Percentiles rank a stretch among this genome's conserved stretches.
Evolutionary conservation across 2,329 filamentous ascomycete species (phyloP).

Genomic region (Cadophora gregata): DNA sequence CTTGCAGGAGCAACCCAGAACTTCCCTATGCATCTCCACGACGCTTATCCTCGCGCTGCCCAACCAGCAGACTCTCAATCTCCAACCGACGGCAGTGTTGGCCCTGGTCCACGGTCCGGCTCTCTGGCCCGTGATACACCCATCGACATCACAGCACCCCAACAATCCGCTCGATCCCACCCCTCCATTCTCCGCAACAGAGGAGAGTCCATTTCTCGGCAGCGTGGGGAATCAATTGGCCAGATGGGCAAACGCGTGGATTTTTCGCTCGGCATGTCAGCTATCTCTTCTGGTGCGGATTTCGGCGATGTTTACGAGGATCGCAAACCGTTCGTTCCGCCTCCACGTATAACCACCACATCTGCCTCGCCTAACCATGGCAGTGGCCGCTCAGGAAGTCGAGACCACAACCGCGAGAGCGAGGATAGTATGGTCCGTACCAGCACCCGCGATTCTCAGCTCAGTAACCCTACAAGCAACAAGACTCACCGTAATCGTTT

Average conservation of each 20-base stretch:
- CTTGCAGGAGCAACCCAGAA: constrained; percentile 41
- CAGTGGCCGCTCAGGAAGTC: constrained; percentile 13
- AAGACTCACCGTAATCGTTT: constrained; percentile 64
- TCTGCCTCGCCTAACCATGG: constrained; percentile 33
- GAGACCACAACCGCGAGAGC: constrained; percentile 22
- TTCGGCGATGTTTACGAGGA: constrained; percentile 71
- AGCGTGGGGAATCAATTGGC: constrained; percentile 62
- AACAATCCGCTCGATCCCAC: constrained; percentile 43
- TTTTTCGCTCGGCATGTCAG: constrained; percentile 72
- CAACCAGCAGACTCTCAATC: background rate
- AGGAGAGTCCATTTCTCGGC: constrained; percentile 49
- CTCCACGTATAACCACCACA: constrained; percentile 50
- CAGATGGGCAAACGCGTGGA: constrained; percentile 68
- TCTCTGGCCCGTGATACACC: constrained; percentile 48
- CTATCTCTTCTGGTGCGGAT: constrained; percentile 61
- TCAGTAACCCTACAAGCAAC: constrained; percentile 43
- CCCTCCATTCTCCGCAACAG: constrained; percentile 62
- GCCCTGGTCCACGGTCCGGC: constrained; percentile 42
- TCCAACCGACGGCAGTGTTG: constrained; percentile 34
- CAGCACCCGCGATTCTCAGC: constrained; percentile 33
- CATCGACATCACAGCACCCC: constrained; percentile 29
- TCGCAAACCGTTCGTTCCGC: constrained; percentile 45
- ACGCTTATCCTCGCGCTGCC: constrained; percentile 37
- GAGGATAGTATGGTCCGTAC: constrained; percentile 35
- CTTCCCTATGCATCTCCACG: constrained; percentile 41